Base-by-base conservation (phyloP, 148 eudicot species). In the Fagopyrum homotropicum region DNA sequence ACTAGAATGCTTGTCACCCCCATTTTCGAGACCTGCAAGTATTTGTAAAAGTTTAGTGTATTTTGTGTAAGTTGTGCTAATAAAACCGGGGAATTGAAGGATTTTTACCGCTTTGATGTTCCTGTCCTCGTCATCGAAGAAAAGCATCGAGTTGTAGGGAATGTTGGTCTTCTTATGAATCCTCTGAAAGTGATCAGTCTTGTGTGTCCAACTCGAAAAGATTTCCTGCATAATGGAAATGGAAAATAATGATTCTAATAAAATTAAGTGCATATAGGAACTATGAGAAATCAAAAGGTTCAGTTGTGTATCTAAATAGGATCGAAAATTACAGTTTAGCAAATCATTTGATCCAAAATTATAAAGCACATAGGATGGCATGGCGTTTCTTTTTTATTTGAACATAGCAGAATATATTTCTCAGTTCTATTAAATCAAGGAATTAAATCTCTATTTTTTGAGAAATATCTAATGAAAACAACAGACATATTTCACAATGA, bases 151-250 rank as follows among this genome's bases (percentile, higher is more conserved):
- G 60, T 87, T 84, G 80, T 83, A 95, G 9, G 98, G 99, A 72
- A 95, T 82, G 46, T 84, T 82, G 56, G 98, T 95, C 90, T 73
- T 85, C 79, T 83, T 60, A 46, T 90, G 84, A 79, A 95, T 92
- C 80, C 81, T 86, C 77, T 95, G 92, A 72, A 95, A 92, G 81
- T 95, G 99, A 52, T 95, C 99, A 54, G 99, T 95, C 83, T 95
- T 95, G 87, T 92, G 97, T 47, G 91, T 95, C 91, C 93, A 90
- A 79, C 96, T 95, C 30, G 93, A 92, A 85, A 84, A 95, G 3
- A 95, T 95, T 82, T 95, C 99, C 99, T 92, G 84, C 4, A 77
- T 77, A 16, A 26, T 35, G 22, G 14, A 60, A 60, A 60, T 26
- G 35, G 66, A n/a, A 11, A 60, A 10, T 19, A 2, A 17, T 26